Base-by-base conservation (phyloP, 1,139 yeast species). In the Kazachstania sp. region DNA sequence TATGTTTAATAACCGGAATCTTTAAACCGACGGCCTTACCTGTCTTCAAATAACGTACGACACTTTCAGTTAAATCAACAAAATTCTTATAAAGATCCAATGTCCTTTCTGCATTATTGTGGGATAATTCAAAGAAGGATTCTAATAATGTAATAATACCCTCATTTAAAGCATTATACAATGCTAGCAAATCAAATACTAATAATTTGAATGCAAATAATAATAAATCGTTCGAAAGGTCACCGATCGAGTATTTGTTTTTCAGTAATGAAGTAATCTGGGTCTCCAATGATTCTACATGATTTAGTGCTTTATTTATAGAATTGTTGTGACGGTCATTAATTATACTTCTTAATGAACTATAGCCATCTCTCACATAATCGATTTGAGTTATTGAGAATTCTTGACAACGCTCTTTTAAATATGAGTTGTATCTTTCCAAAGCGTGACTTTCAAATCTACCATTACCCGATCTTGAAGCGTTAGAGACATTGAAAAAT, bases 1-100 rank as follows among this genome's bases (percentile, higher is more conserved):
- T 97, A 67, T 92, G 98, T 64, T 87, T 87, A 51, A 92, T 90
- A 12, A 95, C 90, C 23, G 98, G 98, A 29, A 92, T 95, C 61
- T 84, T 90, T 52, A 92, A 72, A 59, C 88, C 88, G 0, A 97
- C 90, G 5, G 92, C 80, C 63, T 92, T 90, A 4, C 97, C 98
- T 16, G 84, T 81, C 57, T 95, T 79, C 59, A 92, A 73, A 65
- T 85, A 92, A 56, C 82, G 85, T 39, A 92, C 92, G 19, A 90
- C 97, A 60, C 82, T 83, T 47, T 83, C 82, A 0, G 98, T 92
- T 63, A 88, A 81, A 51, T 81, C 85, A 43, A 90, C 95, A 66
- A 92, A 92, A 54, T 75, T 78, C 57, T 85, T 87, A 70, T 92
- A 92, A 45, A 92, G 81, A 32, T 79, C 81, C 53, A 92, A 74